A percentile compares a stretch with the other conserved stretches of the same genome.
Evolutionary conservation across 1,284 basidiomycete genomes (phyloP).

Genomic region (Papiliotrema nemorosa): DNA sequence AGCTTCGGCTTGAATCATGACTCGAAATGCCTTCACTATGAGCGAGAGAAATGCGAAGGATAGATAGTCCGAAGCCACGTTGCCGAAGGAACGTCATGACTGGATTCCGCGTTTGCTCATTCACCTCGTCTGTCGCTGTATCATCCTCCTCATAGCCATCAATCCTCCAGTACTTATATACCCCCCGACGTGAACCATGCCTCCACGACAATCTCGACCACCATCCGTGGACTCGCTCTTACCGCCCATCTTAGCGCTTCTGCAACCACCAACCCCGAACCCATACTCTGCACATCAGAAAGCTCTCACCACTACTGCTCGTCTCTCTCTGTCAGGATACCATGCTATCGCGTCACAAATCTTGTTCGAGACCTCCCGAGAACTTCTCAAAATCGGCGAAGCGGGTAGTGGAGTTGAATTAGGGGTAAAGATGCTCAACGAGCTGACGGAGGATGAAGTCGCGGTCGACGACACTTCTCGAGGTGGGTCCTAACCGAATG

Average conservation of each 20-base stretch:
- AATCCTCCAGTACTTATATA: too few species aligned
- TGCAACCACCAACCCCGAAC: constrained; percentile 45
- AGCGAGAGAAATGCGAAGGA: too few species aligned
- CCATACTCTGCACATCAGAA: constrained; percentile 93
- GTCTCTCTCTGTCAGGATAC: constrained; percentile 72
- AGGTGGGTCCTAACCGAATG: constrained; percentile 52
- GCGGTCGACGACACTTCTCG: constrained; percentile 62
- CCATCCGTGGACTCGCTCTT: constrained; percentile 41
- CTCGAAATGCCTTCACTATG: too few species aligned
- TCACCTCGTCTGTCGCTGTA: too few species aligned
- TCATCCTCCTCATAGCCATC: too few species aligned
- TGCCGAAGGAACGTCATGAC: too few species aligned
- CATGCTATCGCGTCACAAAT: constrained; percentile 81
- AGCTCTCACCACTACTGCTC: constrained; percentile 84
- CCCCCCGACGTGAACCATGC: too few species aligned
- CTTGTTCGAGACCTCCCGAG: constrained; percentile 76
- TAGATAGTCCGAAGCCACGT: too few species aligned
- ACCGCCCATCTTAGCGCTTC: constrained; percentile 44
- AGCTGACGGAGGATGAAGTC: constrained; percentile 68
- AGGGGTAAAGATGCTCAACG: constrained; percentile 68
- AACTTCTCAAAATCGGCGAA: constrained; percentile 79
- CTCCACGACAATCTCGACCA: constrained; percentile 34
- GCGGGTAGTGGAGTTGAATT: constrained; percentile 85
- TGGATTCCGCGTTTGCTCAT: too few species aligned
- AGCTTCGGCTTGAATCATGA: neutral